Percentiles rank a stretch among this genome's conserved stretches.
Conservation (phyloP, 1,139 yeast genomes). For the Hyphopichia burtonii region DNA sequence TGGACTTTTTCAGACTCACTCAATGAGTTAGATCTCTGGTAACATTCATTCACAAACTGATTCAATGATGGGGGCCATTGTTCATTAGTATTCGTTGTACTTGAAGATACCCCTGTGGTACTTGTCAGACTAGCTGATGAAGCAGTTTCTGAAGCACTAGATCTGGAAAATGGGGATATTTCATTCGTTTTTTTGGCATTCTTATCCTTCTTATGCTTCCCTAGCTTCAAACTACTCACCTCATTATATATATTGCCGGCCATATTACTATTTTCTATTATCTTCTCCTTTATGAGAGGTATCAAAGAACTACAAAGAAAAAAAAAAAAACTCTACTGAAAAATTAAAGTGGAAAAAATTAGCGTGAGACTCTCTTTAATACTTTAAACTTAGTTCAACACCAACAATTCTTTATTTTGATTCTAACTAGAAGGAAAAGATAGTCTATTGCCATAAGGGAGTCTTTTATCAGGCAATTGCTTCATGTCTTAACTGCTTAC, state of each 20-base stretch:
- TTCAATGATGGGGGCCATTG: constrained; percentile 36
- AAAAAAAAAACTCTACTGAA: too few species aligned
- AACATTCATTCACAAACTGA: constrained; percentile 28
- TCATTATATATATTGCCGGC: constrained; percentile 4
- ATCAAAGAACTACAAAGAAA: too few species aligned
- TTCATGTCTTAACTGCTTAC: neutral
- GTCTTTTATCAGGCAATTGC: too few species aligned
- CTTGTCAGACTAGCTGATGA: neutral
- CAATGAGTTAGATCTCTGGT: constrained; percentile 20
- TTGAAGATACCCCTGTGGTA: constrained; percentile 1
- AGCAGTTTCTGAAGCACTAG: neutral
- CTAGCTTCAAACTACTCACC: constrained; percentile 2
- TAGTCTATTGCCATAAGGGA: too few species aligned
- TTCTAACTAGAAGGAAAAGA: too few species aligned
- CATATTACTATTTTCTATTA: neutral
- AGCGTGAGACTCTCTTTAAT: too few species aligned
- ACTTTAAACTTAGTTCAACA: too few species aligned
- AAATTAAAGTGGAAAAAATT: too few species aligned
- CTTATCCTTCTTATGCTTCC: constrained; percentile 4
- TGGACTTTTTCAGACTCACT: constrained; percentile 16
- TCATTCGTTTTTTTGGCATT: neutral
- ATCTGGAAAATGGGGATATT: constrained; percentile 1
- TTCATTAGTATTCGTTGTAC: constrained; percentile 8
- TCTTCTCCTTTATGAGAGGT: neutral
- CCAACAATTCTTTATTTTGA: too few species aligned